Conservation (phyloP, 192 early-diverging fungal species). For the Geosiphon pyriformis region DNA sequence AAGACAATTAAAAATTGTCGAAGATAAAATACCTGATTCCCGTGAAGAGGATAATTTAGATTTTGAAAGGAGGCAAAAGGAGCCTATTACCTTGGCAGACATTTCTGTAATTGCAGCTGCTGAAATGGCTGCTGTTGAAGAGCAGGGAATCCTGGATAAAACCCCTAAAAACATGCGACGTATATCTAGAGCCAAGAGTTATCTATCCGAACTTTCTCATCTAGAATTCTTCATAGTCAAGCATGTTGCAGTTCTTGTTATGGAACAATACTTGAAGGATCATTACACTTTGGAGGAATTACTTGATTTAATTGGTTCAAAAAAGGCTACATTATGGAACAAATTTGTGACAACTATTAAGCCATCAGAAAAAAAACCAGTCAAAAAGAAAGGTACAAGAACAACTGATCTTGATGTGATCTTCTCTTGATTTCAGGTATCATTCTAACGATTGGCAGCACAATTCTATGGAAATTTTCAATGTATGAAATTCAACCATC, state of each 20-base stretch:
- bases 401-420: too few species aligned
- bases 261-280: constrained; percentile 66
- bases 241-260: constrained; percentile 72
- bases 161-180: background rate
- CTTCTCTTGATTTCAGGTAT: too few species aligned
- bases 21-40: constrained; percentile 6
- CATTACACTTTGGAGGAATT: constrained; percentile 70
- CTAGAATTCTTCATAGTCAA: constrained; percentile 80
- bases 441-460: too few species aligned
- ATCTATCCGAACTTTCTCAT: constrained; percentile 63
- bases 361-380: constrained; percentile 44
- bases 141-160: constrained; percentile 9
- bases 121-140: background rate
- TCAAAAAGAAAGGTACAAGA: constrained; percentile 45
- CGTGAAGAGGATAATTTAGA: background rate
- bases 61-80: constrained; percentile 12
- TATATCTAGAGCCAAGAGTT: constrained; percentile 33
- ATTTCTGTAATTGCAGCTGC: constrained; percentile 16
- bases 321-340: constrained; percentile 77
- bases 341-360: constrained; percentile 63
- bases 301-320: constrained; percentile 66
- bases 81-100: constrained; percentile 22
- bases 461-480: too few species aligned
- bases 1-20: constrained; percentile 10
- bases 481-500: background rate